A percentile compares a stretch with the other conserved stretches of the same genome.
phyloP scores from a whole-genome alignment of 2,329 filamentous ascomycete species.

The Beauveria scarabaeidicola region DNA sequence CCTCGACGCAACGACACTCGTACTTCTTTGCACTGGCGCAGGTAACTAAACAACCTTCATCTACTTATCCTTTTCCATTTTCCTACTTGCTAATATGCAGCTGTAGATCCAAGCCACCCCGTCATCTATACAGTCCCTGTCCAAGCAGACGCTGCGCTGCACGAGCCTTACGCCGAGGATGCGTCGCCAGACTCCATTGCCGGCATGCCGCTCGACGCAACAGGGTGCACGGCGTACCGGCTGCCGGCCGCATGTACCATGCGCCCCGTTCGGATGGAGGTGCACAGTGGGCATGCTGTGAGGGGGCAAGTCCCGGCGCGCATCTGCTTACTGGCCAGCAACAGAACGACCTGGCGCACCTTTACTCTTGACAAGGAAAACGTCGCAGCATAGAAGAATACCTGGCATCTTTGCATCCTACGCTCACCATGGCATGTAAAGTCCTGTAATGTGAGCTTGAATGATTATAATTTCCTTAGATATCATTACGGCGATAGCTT shows the following conservation, averaged over 20 bases:
- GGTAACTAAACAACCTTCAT: slow-evolving; percentile 21
- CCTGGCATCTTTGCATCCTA: neutral
- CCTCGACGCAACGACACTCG: slow-evolving; percentile 50
- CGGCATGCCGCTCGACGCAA: slow-evolving; percentile 9
- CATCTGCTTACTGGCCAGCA: slow-evolving; percentile 42
- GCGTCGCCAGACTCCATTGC: slow-evolving; percentile 9
- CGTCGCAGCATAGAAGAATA: neutral
- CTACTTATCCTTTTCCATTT: neutral
- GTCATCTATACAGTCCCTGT: slow-evolving; percentile 29
- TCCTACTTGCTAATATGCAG: neutral
- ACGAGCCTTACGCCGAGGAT: slow-evolving; percentile 26
- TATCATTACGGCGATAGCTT: neutral
- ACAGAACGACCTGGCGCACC: slow-evolving; percentile 38
- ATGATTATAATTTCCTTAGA: neutral
- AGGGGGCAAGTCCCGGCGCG: slow-evolving; percentile 40
- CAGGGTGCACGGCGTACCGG: slow-evolving; percentile 16
- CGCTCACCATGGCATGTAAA: neutral
- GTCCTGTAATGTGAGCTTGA: neutral
- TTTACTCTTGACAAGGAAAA: slow-evolving; percentile 22
- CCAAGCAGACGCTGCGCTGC: slow-evolving; percentile 27
- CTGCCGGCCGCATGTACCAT: slow-evolving; percentile 22
- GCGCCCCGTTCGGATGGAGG: slow-evolving; percentile 42
- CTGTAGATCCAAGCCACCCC: slow-evolving; percentile 18
- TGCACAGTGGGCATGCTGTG: slow-evolving; percentile 34
- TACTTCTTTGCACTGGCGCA: slow-evolving; percentile 45